Evolutionary conservation across 1,284 basidiomycete genomes (phyloP).

Genomic region (Trametes sp.): DNA sequence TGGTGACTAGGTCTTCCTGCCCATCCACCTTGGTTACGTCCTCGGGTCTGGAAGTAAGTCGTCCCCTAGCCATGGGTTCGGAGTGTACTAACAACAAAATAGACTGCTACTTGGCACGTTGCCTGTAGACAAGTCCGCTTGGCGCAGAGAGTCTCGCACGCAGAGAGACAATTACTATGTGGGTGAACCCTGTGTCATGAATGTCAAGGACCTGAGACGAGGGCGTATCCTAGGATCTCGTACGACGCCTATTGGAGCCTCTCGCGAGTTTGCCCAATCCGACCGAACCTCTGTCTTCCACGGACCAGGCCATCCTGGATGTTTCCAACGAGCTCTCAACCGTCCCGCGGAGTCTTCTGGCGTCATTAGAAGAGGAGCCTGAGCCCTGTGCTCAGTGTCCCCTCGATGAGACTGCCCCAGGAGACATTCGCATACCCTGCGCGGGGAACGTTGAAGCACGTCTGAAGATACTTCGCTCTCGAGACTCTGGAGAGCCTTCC

Average conservation of each 20-base stretch:
- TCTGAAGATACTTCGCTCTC: slow-evolving; percentile 52
- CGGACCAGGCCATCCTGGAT: slow-evolving; percentile 58
- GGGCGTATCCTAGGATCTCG: slow-evolving; percentile 61
- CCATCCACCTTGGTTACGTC: slow-evolving; percentile 74
- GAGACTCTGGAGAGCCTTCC: slow-evolving; percentile 33
- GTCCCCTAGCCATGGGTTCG: background rate
- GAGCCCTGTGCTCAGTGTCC: slow-evolving; percentile 57
- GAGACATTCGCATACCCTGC: slow-evolving; percentile 56
- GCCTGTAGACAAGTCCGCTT: slow-evolving; percentile 61
- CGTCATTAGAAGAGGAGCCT: slow-evolving; percentile 58
- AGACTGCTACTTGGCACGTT: slow-evolving; percentile 72
- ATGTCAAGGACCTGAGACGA: slow-evolving; percentile 2
- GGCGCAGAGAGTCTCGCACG: slow-evolving; percentile 63
- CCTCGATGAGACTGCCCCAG: slow-evolving; percentile 57
- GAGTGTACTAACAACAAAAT: slow-evolving; percentile 5
- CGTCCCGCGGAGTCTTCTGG: slow-evolving; percentile 61
- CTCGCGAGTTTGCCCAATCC: slow-evolving; percentile 58
- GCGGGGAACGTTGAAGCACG: slow-evolving; percentile 62
- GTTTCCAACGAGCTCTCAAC: slow-evolving; percentile 65
- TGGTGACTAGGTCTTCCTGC: slow-evolving; percentile 66
- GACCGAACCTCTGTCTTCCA: slow-evolving; percentile 47
- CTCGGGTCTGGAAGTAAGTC: slow-evolving; percentile 76
- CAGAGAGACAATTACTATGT: slow-evolving; percentile 79
- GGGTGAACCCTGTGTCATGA: slow-evolving; percentile 32
- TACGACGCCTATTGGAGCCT: slow-evolving; percentile 66